These are phyloP conservation scores for Candida taoyuanica DNA, from an alignment of 805 yeast species.

Conservation along the genomic window DNA sequence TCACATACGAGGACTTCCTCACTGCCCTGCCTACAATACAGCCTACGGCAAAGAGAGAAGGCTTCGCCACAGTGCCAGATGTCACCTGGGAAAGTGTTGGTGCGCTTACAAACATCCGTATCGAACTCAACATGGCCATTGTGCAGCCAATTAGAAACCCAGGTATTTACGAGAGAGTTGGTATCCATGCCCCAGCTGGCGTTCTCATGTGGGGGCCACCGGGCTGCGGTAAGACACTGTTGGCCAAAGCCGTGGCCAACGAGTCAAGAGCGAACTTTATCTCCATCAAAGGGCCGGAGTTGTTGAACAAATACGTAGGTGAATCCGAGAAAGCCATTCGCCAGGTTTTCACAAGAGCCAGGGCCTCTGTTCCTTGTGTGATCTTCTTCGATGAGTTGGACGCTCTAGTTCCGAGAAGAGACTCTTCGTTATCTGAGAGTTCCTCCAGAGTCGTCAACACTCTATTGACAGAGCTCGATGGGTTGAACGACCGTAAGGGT, in stretches of 20 bases:
- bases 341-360: slow-evolving; percentile 87
- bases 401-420: slow-evolving; percentile 93
- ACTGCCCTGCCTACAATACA: slow-evolving; percentile 88
- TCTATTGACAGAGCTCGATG: slow-evolving; percentile 89
- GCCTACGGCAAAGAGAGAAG: slow-evolving; percentile 97
- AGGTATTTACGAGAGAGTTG: slow-evolving; percentile 82
- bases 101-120: slow-evolving; percentile 73
- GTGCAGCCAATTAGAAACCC: slow-evolving; percentile 96
- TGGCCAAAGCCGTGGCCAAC: slow-evolving; percentile 97
- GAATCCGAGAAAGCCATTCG: slow-evolving; percentile 92
- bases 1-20: slow-evolving; percentile 74
- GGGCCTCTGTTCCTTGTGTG: slow-evolving; percentile 91
- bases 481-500: slow-evolving; percentile 87
- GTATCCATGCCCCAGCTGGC: slow-evolving; percentile 95
- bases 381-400: slow-evolving; percentile 95
- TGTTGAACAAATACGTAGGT: slow-evolving; percentile 92
- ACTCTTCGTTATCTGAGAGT: slow-evolving; percentile 79
- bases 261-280: slow-evolving; percentile 96
- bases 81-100: slow-evolving; percentile 96
- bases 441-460: slow-evolving; percentile 94
- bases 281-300: slow-evolving; percentile 93
- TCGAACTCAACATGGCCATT: slow-evolving; percentile 93
- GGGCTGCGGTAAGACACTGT: slow-evolving; percentile 95
- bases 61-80: slow-evolving; percentile 97
- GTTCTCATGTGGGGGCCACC: slow-evolving; percentile 99